These are phyloP conservation scores for Plasmodium gonderi DNA, from an alignment of 169 alveolate species.

Conservation along the genomic window DNA sequence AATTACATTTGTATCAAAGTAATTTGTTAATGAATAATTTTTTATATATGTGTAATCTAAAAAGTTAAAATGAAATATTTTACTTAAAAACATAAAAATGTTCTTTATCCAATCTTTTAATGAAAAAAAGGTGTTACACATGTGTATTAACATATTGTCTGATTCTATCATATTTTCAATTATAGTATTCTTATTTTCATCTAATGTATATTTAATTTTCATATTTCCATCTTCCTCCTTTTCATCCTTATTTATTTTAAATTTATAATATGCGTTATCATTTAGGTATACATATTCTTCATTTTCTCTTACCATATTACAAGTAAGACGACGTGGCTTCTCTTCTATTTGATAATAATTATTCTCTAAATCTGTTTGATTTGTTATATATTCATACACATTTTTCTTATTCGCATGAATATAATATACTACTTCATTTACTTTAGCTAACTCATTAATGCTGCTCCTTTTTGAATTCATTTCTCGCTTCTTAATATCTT, in stretches of 20 bases:
- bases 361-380: constrained; percentile 69
- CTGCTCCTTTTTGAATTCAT: constrained; percentile 8
- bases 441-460: constrained; percentile 48
- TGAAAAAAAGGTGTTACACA: constrained; percentile 18
- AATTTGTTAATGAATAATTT: constrained; percentile 55
- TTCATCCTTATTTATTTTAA: constrained; percentile 66
- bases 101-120: constrained; percentile 26
- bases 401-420: constrained; percentile 65
- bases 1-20: constrained; percentile 49
- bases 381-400: constrained; percentile 69
- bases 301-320: constrained; percentile 33
- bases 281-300: constrained; percentile 60
- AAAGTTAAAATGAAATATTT: constrained; percentile 69
- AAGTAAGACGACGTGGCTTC: constrained; percentile 19
- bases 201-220: constrained; percentile 52
- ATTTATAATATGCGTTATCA: constrained; percentile 69
- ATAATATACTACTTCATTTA: constrained; percentile 67
- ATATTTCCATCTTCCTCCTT: constrained; percentile 21
- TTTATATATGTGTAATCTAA: constrained; percentile 53
- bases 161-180: constrained; percentile 41
- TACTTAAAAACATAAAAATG: constrained; percentile 33
- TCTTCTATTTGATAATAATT: constrained; percentile 73
- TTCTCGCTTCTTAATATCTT: constrained; percentile 48
- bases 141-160: constrained; percentile 33
- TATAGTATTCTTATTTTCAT: constrained; percentile 20